Conservation (phyloP, 78 protist genomes). For the Guillardia theta region DNA sequence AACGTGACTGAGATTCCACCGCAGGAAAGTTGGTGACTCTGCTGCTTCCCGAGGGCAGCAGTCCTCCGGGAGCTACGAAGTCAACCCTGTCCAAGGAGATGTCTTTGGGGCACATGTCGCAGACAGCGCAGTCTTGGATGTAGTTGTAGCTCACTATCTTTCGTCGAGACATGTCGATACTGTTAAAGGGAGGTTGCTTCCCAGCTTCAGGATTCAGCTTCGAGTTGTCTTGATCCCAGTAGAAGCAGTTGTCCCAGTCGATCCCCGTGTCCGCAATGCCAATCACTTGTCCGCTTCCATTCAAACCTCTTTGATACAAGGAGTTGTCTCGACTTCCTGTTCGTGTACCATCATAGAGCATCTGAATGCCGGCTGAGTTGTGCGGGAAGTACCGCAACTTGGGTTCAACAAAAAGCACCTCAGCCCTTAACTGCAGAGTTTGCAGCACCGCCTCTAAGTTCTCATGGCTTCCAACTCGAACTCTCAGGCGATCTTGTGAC, state of each 20-base stretch:
- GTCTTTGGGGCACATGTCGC: background rate
- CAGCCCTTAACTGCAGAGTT: background rate
- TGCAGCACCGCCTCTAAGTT: too few species aligned
- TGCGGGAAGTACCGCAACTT: background rate
- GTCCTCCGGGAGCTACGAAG: background rate
- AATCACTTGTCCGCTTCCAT: background rate
- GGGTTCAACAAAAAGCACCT: background rate
- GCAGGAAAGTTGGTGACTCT: background rate
- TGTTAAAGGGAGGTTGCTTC: background rate
- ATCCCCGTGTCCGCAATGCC: constrained; percentile 32
- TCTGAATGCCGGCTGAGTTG: background rate
- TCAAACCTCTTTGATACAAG: background rate
- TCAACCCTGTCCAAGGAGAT: background rate
- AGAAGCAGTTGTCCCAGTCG: constrained; percentile 43
- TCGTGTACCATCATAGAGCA: background rate
- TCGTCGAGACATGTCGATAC: background rate
- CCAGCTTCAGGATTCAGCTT: background rate
- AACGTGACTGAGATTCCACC: background rate
- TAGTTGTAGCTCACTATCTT: background rate
- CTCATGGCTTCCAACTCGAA: too few species aligned
- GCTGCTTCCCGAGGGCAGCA: background rate
- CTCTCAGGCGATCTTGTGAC: too few species aligned
- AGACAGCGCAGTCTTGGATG: background rate
- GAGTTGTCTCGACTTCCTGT: background rate
- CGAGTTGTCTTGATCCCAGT: background rate